A percentile compares a stretch with the other conserved stretches of the same genome.
phyloP scores from a whole-genome alignment of 495 filamentous ascomycete genomes.

The Hypoxylon fragiforme region DNA sequence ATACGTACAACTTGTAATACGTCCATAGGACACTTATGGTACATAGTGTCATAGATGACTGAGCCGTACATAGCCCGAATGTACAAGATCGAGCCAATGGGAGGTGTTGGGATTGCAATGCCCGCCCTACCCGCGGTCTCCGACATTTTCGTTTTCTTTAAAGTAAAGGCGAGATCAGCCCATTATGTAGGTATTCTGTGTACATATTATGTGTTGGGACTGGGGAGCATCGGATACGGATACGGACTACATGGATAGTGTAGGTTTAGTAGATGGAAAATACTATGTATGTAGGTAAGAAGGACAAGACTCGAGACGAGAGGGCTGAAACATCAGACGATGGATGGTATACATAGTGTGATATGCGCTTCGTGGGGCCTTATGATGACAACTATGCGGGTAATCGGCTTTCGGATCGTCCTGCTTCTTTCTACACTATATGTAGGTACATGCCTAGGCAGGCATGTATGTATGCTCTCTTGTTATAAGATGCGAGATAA shows the following conservation, averaged over 20 bases:
- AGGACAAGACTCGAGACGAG: not conserved
- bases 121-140: conserved; percentile 4
- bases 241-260: too few species aligned
- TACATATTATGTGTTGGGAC: too few species aligned
- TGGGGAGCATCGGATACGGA: too few species aligned
- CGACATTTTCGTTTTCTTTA: conserved; percentile 9
- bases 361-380: conserved; percentile 5
- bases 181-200: too few species aligned
- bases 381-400: not conserved
- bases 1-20: too few species aligned
- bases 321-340: conserved; percentile 22
- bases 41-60: not conserved
- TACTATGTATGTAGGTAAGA: not conserved
- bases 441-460: too few species aligned
- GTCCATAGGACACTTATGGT: not conserved
- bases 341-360: too few species aligned
- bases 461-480: too few species aligned
- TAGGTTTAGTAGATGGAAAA: too few species aligned
- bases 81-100: conserved; percentile 29
- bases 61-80: not conserved
- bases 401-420: not conserved
- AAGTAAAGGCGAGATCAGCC: conserved; percentile 21
- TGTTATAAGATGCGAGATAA: too few species aligned
- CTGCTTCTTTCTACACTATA: not conserved
- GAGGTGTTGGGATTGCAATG: conserved; percentile 13